These are phyloP conservation scores for Neoboletus brunneissimus DNA, from an alignment of 768 basidiomycete genomes.

Conservation along the genomic window DNA sequence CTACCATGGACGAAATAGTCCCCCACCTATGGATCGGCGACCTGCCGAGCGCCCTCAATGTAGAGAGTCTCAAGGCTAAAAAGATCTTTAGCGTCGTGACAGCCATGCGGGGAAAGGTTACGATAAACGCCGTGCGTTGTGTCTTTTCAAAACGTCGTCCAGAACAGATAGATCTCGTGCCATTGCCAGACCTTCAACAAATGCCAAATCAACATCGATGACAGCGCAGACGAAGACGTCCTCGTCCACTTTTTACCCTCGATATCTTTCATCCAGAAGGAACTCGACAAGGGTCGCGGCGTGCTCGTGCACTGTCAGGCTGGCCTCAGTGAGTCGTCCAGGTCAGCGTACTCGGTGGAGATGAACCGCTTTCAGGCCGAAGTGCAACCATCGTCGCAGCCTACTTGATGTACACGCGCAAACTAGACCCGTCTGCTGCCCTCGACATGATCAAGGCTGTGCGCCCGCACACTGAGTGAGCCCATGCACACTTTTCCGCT, in stretches of 20 bases:
- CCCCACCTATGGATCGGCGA: constrained; percentile 85
- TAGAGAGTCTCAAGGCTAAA: constrained; percentile 55
- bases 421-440: constrained; percentile 57
- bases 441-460: constrained; percentile 63
- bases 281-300: constrained; percentile 69
- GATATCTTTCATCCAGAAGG: constrained; percentile 79
- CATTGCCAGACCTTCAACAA: constrained; percentile 66
- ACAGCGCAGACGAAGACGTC: constrained; percentile 73
- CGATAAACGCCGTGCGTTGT: constrained; percentile 55
- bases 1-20: constrained; percentile 72
- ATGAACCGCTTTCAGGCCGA: constrained; percentile 49
- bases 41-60: constrained; percentile 65
- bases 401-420: constrained; percentile 77
- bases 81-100: constrained; percentile 76
- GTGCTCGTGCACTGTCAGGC: constrained; percentile 91
- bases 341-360: neutral
- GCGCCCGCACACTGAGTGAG: constrained; percentile 72
- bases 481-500: constrained; percentile 1
- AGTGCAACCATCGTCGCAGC: constrained; percentile 85
- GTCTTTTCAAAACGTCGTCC: neutral
- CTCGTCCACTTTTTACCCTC: constrained; percentile 74
- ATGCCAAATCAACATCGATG: constrained; percentile 77
- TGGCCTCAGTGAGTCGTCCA: constrained; percentile 67
- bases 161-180: neutral
- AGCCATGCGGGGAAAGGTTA: constrained; percentile 67